Conservation (phyloP, 345 rosid species). For the Dipteronia dyeriana region DNA sequence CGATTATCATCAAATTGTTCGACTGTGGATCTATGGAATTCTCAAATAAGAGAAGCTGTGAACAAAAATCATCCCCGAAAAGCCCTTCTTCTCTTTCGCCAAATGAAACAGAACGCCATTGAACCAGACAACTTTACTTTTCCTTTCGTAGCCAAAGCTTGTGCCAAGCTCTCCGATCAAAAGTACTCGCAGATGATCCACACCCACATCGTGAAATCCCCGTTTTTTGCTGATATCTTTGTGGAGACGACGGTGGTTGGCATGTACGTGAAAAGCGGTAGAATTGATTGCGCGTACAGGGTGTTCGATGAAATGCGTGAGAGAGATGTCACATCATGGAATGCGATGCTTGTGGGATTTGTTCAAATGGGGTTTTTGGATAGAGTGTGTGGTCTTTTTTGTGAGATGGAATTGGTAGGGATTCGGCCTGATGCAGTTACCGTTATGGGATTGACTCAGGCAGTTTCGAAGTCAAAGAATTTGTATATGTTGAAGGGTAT, state of each 20-base stretch:
- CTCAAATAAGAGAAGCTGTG: conserved; percentile 46
- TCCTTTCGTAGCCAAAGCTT: conserved; percentile 64
- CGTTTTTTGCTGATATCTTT: conserved; percentile 40
- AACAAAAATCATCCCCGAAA: conserved; percentile 31
- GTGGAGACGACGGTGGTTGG: conserved; percentile 53
- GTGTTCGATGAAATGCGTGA: conserved; percentile 56
- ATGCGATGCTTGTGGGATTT: conserved; percentile 59
- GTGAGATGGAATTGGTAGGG: conserved; percentile 48
- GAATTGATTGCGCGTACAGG: conserved; percentile 34
- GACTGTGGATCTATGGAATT: conserved; percentile 40
- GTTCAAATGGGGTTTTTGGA: conserved; percentile 36
- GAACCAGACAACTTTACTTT: conserved; percentile 60
- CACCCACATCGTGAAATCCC: conserved; percentile 48
- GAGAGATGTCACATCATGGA: conserved; percentile 63
- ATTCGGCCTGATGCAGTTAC: conserved; percentile 57
- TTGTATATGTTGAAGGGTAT: conserved; percentile 35
- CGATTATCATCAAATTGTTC: conserved; percentile 17
- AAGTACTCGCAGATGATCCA: conserved; percentile 38
- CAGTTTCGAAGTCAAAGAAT: conserved; percentile 25
- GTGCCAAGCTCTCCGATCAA: conserved; percentile 43
- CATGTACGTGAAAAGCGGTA: conserved; percentile 46
- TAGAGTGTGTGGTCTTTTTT: conserved; percentile 30
- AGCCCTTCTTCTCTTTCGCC: conserved; percentile 47
- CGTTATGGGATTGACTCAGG: conserved; percentile 45
- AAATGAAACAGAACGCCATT: conserved; percentile 44